Evolutionary conservation across 2,329 filamentous ascomycete species (phyloP).

Genomic region (Microsporum canis): DNA sequence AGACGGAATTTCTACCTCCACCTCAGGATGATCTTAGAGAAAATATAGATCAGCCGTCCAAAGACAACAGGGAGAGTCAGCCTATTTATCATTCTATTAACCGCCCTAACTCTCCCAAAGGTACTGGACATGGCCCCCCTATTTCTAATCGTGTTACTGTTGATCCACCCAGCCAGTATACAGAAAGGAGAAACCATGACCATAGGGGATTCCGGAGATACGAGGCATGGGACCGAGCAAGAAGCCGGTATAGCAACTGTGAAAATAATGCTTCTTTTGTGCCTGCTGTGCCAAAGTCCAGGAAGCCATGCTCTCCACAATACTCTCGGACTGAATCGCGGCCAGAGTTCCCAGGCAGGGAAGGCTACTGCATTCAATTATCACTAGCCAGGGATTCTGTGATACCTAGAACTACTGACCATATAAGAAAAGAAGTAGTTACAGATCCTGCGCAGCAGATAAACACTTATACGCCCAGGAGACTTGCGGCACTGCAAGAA

Average conservation of each 20-base stretch:
- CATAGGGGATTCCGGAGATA: conserved; percentile 38
- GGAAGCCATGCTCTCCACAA: neutral
- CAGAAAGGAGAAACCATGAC: conserved; percentile 27
- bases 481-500: neutral
- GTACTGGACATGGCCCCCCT: neutral
- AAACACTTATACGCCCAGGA: neutral
- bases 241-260: conserved; percentile 29
- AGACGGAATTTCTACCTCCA: conserved; percentile 7
- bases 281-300: neutral
- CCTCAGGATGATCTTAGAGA: conserved; percentile 23
- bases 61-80: conserved; percentile 24
- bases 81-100: neutral
- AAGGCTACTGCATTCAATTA: neutral
- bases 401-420: neutral
- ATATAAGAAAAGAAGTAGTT: neutral
- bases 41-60: conserved; percentile 36
- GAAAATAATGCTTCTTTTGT: conserved; percentile 2
- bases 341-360: neutral
- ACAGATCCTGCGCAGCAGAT: neutral
- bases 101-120: neutral
- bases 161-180: neutral
- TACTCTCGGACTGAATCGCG: neutral
- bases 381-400: neutral
- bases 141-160: neutral
- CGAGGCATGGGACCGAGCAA: conserved; percentile 37